Percentiles rank a stretch among this genome's conserved stretches.
phyloP scores from a whole-genome alignment of 495 filamentous ascomycete genomes.

The Aspergillus egyptiacus region DNA sequence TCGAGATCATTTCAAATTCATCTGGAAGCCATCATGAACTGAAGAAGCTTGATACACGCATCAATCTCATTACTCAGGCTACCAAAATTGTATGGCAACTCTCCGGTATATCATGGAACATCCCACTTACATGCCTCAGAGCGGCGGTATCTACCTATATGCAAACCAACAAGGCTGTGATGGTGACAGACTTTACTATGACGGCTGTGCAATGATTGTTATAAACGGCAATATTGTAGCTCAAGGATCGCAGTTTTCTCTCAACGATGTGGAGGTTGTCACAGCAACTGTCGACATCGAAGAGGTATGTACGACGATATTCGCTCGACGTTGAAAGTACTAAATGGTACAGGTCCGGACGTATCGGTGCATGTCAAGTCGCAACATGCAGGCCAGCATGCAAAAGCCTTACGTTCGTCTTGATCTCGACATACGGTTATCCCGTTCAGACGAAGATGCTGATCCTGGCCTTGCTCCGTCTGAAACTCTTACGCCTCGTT shows the following conservation, averaged over 20 bases:
- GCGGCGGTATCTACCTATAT: constrained; percentile 73
- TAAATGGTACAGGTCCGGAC: constrained; percentile 27
- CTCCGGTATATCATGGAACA: background rate
- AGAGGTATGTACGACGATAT: constrained; percentile 48
- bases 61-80: constrained; percentile 70
- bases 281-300: constrained; percentile 79
- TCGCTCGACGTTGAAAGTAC: background rate
- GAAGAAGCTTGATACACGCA: constrained; percentile 66
- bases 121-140: constrained; percentile 23
- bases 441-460: constrained; percentile 29
- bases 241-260: constrained; percentile 65
- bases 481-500: constrained; percentile 39
- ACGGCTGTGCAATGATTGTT: constrained; percentile 75
- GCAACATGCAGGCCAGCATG: constrained; percentile 38
- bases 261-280: constrained; percentile 79
- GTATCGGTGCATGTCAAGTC: constrained; percentile 30
- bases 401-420: constrained; percentile 31
- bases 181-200: constrained; percentile 60
- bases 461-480: constrained; percentile 38
- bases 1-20: constrained; percentile 75
- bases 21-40: constrained; percentile 68
- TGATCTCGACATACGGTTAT: constrained; percentile 34
- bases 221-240: constrained; percentile 67
- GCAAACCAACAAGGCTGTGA: constrained; percentile 71
- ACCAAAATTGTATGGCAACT: constrained; percentile 51